phyloP scores from a whole-genome alignment of 2,329 filamentous ascomycete species.

The Huntiella moniliformis region DNA sequence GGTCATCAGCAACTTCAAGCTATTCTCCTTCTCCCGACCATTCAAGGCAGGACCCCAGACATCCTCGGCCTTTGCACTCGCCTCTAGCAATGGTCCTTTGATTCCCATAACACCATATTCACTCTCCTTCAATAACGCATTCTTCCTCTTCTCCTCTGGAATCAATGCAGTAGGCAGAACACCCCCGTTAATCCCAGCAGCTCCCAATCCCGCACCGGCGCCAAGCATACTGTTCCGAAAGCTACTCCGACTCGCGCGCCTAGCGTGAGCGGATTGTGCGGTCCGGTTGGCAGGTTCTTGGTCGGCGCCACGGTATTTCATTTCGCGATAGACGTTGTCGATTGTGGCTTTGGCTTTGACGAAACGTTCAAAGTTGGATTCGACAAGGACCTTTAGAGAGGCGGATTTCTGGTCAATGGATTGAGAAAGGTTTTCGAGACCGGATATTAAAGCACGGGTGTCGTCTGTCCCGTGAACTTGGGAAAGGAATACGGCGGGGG shows the following conservation, averaged over 20 bases:
- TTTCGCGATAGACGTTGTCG: conserved; percentile 96
- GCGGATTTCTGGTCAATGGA: conserved; percentile 98
- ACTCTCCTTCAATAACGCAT: conserved; percentile 78
- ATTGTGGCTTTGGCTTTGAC: conserved; percentile 95
- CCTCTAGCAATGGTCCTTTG: conserved; percentile 70
- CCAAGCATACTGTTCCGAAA: conserved; percentile 16
- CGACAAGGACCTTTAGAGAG: conserved; percentile 85
- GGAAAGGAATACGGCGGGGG: conserved; percentile 75
- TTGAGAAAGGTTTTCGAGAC: conserved; percentile 67
- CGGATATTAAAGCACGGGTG: conserved; percentile 60
- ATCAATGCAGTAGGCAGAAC: conserved; percentile 16
- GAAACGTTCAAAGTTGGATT: conserved; percentile 96
- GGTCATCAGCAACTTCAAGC: conserved; percentile 57
- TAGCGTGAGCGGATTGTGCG: conserved; percentile 34
- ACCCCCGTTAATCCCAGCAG: conserved; percentile 18
- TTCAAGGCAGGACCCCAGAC: conserved; percentile 91
- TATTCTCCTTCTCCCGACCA: conserved; percentile 77
- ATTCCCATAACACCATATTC: conserved; percentile 81
- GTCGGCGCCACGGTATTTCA: conserved; percentile 56
- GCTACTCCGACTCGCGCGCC: conserved; percentile 10
- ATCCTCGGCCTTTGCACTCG: conserved; percentile 85
- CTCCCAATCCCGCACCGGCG: not conserved
- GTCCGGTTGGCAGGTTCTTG: conserved; percentile 39
- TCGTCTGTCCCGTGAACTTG: conserved; percentile 78
- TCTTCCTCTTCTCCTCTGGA: conserved; percentile 54